These are phyloP conservation scores for Craterostigma plantagineum DNA, from an alignment of 257 asterid genomes.

Conservation along the genomic window DNA sequence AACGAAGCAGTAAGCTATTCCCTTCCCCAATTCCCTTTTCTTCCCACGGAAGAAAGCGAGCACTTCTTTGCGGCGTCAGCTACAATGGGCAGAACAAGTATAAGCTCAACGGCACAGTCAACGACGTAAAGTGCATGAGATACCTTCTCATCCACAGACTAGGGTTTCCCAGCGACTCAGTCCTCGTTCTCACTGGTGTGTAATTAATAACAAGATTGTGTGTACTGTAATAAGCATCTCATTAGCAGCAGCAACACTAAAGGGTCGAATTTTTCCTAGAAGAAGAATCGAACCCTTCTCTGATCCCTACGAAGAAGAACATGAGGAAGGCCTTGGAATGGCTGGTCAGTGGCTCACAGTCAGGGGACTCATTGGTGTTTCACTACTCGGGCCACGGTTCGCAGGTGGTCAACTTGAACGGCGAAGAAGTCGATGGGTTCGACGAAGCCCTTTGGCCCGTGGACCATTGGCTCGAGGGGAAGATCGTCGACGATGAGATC, in stretches of 20 bases:
- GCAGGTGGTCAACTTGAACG: conserved; percentile 15
- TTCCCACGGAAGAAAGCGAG: conserved; percentile 29
- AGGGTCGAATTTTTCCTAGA: conserved; percentile 15
- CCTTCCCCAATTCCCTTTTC: conserved; percentile 12
- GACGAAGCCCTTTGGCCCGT: conserved; percentile 44
- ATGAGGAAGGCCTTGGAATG: conserved; percentile 35
- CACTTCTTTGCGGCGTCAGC: conserved; percentile 50
- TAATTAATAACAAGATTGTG: too few relatives aligned
- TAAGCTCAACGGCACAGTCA: conserved; percentile 37
- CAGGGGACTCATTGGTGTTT: conserved; percentile 49
- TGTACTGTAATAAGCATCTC: background rate
- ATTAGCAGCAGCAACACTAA: background rate
- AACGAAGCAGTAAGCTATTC: conserved; percentile 10
- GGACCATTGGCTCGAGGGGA: conserved; percentile 30
- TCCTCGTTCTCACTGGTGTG: conserved; percentile 51
- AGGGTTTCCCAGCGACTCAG: conserved; percentile 44
- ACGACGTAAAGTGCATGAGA: conserved; percentile 39
- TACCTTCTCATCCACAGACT: conserved; percentile 20
- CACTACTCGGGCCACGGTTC: conserved; percentile 54
- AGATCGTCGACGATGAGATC: conserved; percentile 43
- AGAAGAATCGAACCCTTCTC: conserved; percentile 24
- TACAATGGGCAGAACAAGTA: conserved; percentile 33
- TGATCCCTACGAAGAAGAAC: conserved; percentile 35
- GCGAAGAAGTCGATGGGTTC: conserved; percentile 41
- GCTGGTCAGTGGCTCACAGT: conserved; percentile 39